Percentiles rank a stretch among this genome's conserved stretches.
phyloP scores from a whole-genome alignment of 306 rosid genomes.

The Trichosanthes truncata region DNA sequence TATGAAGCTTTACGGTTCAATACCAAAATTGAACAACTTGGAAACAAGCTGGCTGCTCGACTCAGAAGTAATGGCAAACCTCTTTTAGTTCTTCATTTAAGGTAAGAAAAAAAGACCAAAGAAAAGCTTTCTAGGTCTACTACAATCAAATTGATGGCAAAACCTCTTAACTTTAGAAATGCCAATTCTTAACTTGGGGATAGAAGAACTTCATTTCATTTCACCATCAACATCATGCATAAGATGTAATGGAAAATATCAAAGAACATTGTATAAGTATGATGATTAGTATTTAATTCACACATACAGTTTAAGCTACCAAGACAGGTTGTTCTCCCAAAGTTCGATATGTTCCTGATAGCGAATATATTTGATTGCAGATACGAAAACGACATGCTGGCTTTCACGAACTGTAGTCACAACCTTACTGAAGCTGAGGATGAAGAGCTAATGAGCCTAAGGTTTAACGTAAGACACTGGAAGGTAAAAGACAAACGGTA shows the following conservation, averaged over 20 bases:
- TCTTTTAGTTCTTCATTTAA: conserved; percentile 79
- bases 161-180: not conserved
- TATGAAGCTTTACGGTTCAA: conserved; percentile 67
- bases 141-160: not conserved
- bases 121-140: not conserved
- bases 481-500: conserved; percentile 80
- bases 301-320: not conserved
- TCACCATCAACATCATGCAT: not conserved
- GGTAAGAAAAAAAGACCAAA: conserved; percentile 26
- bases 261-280: not conserved
- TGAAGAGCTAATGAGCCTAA: conserved; percentile 66
- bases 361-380: conserved; percentile 24
- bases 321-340: not conserved
- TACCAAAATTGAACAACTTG: conserved; percentile 68
- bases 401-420: conserved; percentile 94
- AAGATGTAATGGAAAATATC: not conserved
- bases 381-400: conserved; percentile 97
- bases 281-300: not conserved
- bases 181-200: too few species aligned
- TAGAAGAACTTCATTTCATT: too few species aligned
- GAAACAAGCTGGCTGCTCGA: conserved; percentile 54
- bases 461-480: conserved; percentile 80
- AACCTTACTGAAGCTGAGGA: conserved; percentile 68
- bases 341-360: not conserved
- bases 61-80: conserved; percentile 58